Percentiles rank a stretch among this genome's conserved stretches.
Evolutionary conservation across 2,329 filamentous ascomycete species (phyloP).

Genomic region (Albifimbria verrucaria): DNA sequence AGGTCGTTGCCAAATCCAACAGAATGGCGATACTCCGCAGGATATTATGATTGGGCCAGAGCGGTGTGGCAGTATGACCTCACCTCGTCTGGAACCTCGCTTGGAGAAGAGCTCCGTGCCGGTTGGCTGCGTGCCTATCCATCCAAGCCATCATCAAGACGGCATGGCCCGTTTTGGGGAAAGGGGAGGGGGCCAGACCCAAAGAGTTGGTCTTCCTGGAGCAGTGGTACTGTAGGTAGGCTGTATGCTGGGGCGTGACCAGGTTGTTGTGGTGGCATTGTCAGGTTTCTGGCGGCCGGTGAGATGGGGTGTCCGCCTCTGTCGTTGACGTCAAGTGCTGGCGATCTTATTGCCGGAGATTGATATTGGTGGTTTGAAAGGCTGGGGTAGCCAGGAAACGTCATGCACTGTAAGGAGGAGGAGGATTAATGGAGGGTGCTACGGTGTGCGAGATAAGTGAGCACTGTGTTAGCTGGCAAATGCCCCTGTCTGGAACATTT

Average conservation of each 20-base stretch:
- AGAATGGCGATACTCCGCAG: slow-evolving; percentile 6
- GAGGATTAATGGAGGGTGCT: no score
- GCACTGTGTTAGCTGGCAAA: no score
- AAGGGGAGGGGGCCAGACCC: no score
- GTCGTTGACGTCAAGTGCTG: neutral
- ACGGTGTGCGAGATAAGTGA: no score
- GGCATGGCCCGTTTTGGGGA: no score
- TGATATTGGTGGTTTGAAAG: neutral
- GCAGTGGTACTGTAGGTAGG: no score
- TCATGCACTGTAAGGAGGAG: no score
- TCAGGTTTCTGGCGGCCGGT: neutral
- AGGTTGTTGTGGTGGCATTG: neutral
- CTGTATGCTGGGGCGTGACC: neutral
- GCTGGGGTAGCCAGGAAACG: no score
- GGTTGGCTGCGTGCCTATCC: no score
- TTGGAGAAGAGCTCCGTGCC: neutral
- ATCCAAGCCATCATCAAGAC: no score
- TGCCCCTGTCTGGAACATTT: no score
- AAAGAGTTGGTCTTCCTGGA: no score
- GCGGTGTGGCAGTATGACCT: slow-evolving; percentile 21
- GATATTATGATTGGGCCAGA: slow-evolving; percentile 16
- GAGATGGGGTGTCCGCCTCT: neutral
- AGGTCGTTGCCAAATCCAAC: slow-evolving; percentile 19
- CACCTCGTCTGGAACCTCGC: slow-evolving; percentile 9
- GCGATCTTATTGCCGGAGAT: neutral